phyloP scores from a whole-genome alignment of 2,329 filamentous ascomycete genomes.

The Sclerotinia minor region DNA sequence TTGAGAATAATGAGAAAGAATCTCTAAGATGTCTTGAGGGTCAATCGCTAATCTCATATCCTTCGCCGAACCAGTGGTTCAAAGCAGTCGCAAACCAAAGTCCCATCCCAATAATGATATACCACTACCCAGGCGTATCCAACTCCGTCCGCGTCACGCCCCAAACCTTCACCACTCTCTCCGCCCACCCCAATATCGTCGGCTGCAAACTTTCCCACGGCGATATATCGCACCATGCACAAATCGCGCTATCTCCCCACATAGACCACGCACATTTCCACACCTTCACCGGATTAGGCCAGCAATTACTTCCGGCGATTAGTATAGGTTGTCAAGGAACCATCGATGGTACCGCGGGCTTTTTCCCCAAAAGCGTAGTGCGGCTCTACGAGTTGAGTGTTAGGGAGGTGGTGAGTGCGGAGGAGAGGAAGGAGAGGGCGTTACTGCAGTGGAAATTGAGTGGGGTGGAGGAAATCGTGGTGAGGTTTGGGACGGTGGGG shows the following conservation, averaged over 20 bases:
- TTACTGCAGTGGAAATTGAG: slow-evolving; percentile 62
- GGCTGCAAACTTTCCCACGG: slow-evolving; percentile 70
- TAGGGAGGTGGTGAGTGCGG: slow-evolving; percentile 44
- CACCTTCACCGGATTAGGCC: slow-evolving; percentile 64
- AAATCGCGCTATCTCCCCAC: slow-evolving; percentile 58
- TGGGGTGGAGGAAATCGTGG: slow-evolving; percentile 61
- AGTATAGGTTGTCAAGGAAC: slow-evolving; percentile 63
- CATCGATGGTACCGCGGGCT: slow-evolving; percentile 65
- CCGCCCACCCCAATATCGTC: slow-evolving; percentile 65
- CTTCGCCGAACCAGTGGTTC: slow-evolving; percentile 14
- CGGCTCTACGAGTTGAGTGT: slow-evolving; percentile 53
- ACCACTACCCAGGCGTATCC: slow-evolving; percentile 63
- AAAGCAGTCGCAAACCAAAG: slow-evolving; percentile 22
- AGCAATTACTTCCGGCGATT: slow-evolving; percentile 63
- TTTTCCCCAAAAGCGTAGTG: slow-evolving; percentile 64
- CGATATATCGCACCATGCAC: slow-evolving; percentile 62
- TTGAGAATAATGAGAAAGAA: no score
- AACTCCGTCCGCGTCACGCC: slow-evolving; percentile 63
- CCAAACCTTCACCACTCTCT: slow-evolving; percentile 56
- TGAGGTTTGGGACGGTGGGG: slow-evolving; percentile 59
- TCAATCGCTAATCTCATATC: slow-evolving; percentile 39
- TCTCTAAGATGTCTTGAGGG: no score
- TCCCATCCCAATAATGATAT: slow-evolving; percentile 24
- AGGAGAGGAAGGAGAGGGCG: slow-evolving; percentile 52
- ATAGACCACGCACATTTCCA: slow-evolving; percentile 61